Evolutionary conservation across 805 yeast genomes (phyloP).

Genomic region (Teunomyces barrocoloradensis): DNA sequence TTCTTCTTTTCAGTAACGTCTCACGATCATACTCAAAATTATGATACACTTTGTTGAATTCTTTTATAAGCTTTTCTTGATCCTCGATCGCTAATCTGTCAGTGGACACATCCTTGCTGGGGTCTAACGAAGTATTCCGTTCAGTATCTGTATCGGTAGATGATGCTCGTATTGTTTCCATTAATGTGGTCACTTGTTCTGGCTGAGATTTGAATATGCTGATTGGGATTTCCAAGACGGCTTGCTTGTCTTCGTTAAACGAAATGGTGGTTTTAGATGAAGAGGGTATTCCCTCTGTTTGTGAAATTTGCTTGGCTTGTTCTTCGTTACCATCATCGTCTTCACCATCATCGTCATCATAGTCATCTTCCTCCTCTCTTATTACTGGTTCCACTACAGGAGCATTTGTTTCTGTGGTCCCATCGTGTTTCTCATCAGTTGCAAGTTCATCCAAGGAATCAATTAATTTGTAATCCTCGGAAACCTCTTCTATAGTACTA

Average conservation of each 20-base stretch:
- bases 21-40: conserved; percentile 75
- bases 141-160: background rate
- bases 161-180: conserved; percentile 2
- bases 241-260: conserved; percentile 28
- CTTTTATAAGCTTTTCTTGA: conserved; percentile 49
- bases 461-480: conserved; percentile 35
- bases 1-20: conserved; percentile 69
- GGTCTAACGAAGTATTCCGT: background rate
- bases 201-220: conserved; percentile 17
- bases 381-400: conserved; percentile 9
- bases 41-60: conserved; percentile 72
- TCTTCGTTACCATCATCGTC: conserved; percentile 16
- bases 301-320: conserved; percentile 16
- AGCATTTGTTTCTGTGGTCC: background rate
- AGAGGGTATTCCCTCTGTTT: conserved; percentile 15
- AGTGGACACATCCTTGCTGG: conserved; percentile 4
- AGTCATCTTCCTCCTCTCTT: conserved; percentile 40
- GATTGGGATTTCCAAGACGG: conserved; percentile 33
- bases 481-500: conserved; percentile 27
- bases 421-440: conserved; percentile 11
- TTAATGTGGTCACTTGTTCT: background rate
- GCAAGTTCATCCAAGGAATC: conserved; percentile 28
- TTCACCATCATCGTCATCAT: conserved; percentile 22
- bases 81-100: conserved; percentile 28
- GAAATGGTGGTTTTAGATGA: background rate